Evolutionary conservation across 345 rosid genomes (phyloP).

Genomic region (Psidium friedrichsthalianum): DNA sequence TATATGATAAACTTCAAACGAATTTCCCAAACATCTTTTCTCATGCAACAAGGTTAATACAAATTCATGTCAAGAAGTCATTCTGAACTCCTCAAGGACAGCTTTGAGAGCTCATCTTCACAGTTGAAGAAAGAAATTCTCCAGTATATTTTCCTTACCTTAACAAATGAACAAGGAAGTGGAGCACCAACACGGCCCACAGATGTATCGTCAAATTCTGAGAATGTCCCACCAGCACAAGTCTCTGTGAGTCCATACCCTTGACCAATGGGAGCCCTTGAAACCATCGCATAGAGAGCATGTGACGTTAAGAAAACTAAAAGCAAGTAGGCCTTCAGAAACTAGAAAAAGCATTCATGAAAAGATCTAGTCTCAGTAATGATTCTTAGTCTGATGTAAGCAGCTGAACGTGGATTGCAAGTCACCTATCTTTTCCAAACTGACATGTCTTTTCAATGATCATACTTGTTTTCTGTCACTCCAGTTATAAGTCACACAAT

Average conservation of each 20-base stretch:
- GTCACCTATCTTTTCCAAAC: not conserved
- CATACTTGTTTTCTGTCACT: not conserved
- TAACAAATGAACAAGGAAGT: slow-evolving; percentile 82
- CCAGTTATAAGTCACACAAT: not conserved
- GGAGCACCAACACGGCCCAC: slow-evolving; percentile 99
- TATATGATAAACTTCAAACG: not conserved
- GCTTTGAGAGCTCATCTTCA: not conserved
- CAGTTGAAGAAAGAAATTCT: not conserved
- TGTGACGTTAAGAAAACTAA: not conserved
- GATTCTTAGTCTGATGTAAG: not conserved
- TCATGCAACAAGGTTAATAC: not conserved
- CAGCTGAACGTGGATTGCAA: not conserved
- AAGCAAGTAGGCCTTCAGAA: not conserved
- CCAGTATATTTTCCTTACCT: slow-evolving; percentile 37
- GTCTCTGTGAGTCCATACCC: slow-evolving; percentile 99
- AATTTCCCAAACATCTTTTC: not conserved
- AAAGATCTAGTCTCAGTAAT: not conserved
- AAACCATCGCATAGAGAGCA: not conserved
- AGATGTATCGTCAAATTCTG: slow-evolving; percentile 90
- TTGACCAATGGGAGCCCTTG: slow-evolving; percentile 96
- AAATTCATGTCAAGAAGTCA: not conserved
- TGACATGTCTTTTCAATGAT: not conserved
- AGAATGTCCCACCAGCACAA: slow-evolving; percentile 96
- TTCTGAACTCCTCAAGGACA: not conserved
- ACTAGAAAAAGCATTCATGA: not conserved